phyloP scores from a whole-genome alignment of 2,329 filamentous ascomycete species.

The Verticillium nonalfalfae region DNA sequence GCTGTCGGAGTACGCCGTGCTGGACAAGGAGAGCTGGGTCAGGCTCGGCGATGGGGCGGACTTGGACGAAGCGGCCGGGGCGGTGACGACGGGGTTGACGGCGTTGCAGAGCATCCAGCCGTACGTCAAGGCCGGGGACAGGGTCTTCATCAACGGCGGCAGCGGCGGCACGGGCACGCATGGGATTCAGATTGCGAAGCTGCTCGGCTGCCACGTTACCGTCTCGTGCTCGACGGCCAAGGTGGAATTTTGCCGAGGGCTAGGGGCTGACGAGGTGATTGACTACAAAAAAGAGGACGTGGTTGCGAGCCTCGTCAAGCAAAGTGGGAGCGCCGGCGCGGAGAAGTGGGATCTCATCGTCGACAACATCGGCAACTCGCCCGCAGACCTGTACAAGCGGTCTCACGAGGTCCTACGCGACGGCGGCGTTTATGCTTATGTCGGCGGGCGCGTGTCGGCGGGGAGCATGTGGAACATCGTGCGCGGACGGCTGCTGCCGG shows the following conservation, averaged over 20 bases:
- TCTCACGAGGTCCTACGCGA: too few relatives aligned
- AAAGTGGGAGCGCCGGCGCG: constrained; percentile 6
- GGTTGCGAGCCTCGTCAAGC: neutral
- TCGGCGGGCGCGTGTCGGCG: too few relatives aligned
- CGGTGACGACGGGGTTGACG: constrained; percentile 15
- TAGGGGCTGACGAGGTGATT: constrained; percentile 29
- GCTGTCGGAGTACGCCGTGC: neutral
- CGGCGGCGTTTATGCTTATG: too few relatives aligned
- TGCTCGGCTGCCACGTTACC: constrained; percentile 22
- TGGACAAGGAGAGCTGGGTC: constrained; percentile 2
- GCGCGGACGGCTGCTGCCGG: too few relatives aligned
- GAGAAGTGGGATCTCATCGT: constrained; percentile 14
- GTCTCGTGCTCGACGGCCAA: constrained; percentile 26
- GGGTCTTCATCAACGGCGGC: constrained; percentile 35
- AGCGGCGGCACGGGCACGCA: constrained; percentile 28
- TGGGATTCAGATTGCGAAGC: constrained; percentile 28
- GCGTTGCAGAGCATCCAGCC: constrained; percentile 14
- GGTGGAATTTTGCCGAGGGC: constrained; percentile 18
- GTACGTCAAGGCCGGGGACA: constrained; percentile 30
- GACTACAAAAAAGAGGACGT: constrained; percentile 21
- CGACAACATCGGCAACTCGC: constrained; percentile 15
- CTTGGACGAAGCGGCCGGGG: constrained; percentile 13
- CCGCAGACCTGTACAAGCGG: too few relatives aligned
- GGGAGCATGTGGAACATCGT: too few relatives aligned
- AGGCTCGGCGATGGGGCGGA: neutral